phyloP scores from a whole-genome alignment of 495 filamentous ascomycete genomes.

The Glarea lozoyensis region DNA sequence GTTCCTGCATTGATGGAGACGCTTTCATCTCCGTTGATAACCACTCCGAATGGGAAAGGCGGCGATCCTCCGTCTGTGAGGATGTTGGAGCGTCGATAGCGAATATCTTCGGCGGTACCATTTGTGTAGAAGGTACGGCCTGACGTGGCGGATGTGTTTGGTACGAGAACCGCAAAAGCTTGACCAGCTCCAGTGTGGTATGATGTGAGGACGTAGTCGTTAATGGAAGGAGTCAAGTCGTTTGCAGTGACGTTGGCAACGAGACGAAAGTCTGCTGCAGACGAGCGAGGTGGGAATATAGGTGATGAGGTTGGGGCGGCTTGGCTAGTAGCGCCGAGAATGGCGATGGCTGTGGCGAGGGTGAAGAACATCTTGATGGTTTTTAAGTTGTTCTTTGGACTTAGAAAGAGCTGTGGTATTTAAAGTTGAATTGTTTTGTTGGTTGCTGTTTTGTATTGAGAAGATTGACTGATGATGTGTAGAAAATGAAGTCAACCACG shows the following conservation, averaged over 20 bases:
- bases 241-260: constrained; percentile 20
- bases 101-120: constrained; percentile 22
- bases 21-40: constrained; percentile 14
- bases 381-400: background rate
- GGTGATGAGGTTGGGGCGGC: constrained; percentile 3
- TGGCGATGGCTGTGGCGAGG: background rate
- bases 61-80: constrained; percentile 27
- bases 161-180: constrained; percentile 23
- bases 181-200: constrained; percentile 25
- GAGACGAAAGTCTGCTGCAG: constrained; percentile 23
- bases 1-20: constrained; percentile 20
- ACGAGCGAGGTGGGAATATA: constrained; percentile 1
- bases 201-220: constrained; percentile 16
- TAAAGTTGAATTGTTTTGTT: too few relatives aligned
- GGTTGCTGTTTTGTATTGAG: too few relatives aligned
- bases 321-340: background rate
- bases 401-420: too few relatives aligned
- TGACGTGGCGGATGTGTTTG: constrained; percentile 5
- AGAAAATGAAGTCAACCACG: too few relatives aligned
- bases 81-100: constrained; percentile 14
- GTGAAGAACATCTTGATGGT: constrained; percentile 9
- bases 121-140: constrained; percentile 28
- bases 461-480: too few relatives aligned
- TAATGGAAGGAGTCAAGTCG: constrained; percentile 22
- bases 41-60: constrained; percentile 22